phyloP scores from a whole-genome alignment of 257 asterid species.

The Solanum medicagineum region DNA sequence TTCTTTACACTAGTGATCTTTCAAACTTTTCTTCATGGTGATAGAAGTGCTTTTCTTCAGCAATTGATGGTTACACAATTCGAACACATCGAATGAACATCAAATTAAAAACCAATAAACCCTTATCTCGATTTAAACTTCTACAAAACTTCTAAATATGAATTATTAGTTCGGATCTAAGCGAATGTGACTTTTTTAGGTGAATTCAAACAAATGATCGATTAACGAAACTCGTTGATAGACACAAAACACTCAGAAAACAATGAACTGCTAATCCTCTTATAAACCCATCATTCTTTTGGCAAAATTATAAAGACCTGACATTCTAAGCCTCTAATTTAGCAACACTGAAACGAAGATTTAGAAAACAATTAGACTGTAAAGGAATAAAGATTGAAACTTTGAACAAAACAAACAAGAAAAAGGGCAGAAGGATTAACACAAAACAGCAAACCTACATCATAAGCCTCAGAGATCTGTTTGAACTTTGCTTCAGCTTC shows the following conservation, averaged over 20 bases:
- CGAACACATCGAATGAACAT: neutral
- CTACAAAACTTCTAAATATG: neutral
- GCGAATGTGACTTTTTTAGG: neutral
- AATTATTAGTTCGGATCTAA: neutral
- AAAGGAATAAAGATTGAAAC: neutral
- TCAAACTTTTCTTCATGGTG: neutral
- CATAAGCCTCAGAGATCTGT: slow-evolving; percentile 38
- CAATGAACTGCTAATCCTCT: neutral
- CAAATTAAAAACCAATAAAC: neutral
- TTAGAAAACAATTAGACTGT: neutral
- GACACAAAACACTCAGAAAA: neutral
- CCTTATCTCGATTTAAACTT: neutral
- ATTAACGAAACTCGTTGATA: neutral
- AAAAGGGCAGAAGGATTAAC: neutral
- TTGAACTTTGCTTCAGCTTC: slow-evolving; percentile 36
- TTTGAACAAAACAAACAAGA: neutral
- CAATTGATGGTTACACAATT: neutral
- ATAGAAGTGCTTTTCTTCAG: neutral
- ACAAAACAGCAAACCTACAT: neutral
- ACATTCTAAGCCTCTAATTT: neutral
- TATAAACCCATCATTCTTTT: neutral
- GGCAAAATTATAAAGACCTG: neutral
- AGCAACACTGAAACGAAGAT: neutral
- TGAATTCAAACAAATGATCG: neutral
- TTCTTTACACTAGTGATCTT: neutral